A percentile compares a stretch with the other conserved stretches of the same genome.
These are phyloP conservation scores for Ichthyophthirius multifiliis DNA, from an alignment of 169 alveolate species.

Conservation along the genomic window DNA sequence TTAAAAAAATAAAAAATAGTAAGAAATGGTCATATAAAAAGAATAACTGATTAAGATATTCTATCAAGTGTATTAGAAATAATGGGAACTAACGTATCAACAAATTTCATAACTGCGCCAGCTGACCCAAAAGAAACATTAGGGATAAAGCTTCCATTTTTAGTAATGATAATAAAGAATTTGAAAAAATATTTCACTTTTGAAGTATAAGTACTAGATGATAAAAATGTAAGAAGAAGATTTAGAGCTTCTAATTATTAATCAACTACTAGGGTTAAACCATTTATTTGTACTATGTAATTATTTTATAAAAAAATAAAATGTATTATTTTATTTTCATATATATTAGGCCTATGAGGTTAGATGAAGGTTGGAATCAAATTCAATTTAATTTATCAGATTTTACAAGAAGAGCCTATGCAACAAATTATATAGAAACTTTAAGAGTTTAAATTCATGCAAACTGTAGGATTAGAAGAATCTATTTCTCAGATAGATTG, in stretches of 20 bases:
- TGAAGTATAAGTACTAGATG: conserved; percentile 96
- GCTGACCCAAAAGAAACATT: conserved; percentile 88
- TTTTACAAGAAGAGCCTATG: conserved; percentile 97
- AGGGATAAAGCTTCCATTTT: conserved; percentile 94
- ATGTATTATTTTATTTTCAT: neutral
- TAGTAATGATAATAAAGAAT: conserved; percentile 94
- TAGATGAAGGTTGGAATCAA: conserved; percentile 98
- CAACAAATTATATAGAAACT: conserved; percentile 96
- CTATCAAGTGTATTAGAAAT: conserved; percentile 87
- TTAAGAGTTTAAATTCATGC: conserved; percentile 95
- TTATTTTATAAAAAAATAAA: neutral
- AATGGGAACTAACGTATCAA: conserved; percentile 92
- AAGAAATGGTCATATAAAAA: conserved; percentile 94
- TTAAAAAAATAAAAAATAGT: conserved; percentile 47
- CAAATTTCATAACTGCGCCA: conserved; percentile 92
- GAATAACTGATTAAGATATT: conserved; percentile 94
- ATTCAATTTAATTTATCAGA: conserved; percentile 95
- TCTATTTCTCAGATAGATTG: conserved; percentile 94
- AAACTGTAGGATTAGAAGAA: conserved; percentile 95
- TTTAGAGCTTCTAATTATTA: conserved; percentile 96
- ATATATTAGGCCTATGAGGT: conserved; percentile 91
- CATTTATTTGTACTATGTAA: conserved; percentile 93
- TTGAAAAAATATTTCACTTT: conserved; percentile 94
- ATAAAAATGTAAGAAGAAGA: conserved; percentile 94
- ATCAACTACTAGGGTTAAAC: conserved; percentile 94